phyloP scores from a whole-genome alignment of 1,139 yeast genomes.

The Zygosaccharomyces sapae region DNA sequence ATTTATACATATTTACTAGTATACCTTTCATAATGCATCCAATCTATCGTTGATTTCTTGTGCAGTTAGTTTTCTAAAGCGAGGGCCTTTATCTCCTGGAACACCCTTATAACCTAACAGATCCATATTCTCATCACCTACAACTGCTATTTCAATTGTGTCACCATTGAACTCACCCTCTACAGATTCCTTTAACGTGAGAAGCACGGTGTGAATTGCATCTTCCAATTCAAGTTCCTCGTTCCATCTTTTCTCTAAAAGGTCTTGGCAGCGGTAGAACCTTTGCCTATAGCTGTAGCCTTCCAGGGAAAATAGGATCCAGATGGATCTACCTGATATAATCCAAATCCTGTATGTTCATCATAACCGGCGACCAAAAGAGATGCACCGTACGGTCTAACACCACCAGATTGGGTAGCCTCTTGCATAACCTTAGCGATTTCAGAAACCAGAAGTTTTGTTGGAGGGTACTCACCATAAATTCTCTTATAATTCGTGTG shows the following conservation, averaged over 20 bases:
- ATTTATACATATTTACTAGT: constrained; percentile 4
- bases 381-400: constrained; percentile 61
- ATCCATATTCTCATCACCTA: constrained; percentile 80
- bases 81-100: constrained; percentile 70
- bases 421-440: constrained; percentile 97
- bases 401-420: constrained; percentile 95
- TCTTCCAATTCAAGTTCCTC: constrained; percentile 95
- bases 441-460: constrained; percentile 88
- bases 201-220: constrained; percentile 92
- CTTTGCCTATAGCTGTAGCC: constrained; percentile 98
- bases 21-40: constrained; percentile 62
- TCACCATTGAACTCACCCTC: constrained; percentile 98
- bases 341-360: constrained; percentile 70
- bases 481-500: constrained; percentile 90
- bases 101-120: constrained; percentile 84
- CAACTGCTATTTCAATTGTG: constrained; percentile 86
- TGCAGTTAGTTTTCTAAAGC: constrained; percentile 76
- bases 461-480: constrained; percentile 96
- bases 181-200: constrained; percentile 91
- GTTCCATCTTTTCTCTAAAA: constrained; percentile 98
- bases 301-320: constrained; percentile 99
- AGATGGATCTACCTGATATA: constrained; percentile 96
- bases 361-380: constrained; percentile 92
- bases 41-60: constrained; percentile 95
- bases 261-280: constrained; percentile 90